Base-by-base conservation (phyloP, 179 eudicot genomes). In the Sideroxylon spinosum region DNA sequence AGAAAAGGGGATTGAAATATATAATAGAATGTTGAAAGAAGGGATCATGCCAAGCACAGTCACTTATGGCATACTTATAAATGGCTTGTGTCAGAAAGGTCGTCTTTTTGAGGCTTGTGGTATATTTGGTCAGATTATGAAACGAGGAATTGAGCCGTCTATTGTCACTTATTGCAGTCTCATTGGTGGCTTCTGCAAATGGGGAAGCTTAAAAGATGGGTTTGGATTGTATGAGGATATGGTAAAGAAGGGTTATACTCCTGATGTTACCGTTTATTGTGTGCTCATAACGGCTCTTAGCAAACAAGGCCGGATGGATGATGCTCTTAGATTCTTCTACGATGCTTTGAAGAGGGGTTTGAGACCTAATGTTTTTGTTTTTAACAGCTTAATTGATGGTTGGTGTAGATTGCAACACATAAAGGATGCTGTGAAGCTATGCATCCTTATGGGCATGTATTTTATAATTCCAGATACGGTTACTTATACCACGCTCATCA, bases 141-240 rank as follows among this genome's bases (percentile, higher is more conserved):
- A 91, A 81, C 86, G 75, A 46, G 95, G 95, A 78, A 67, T 83
- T 60, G 86, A 86, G 78, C 88, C 88, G 64, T 89, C 91, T 29
- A 76, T 81, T 78, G 22, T 82, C 75, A 79, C 77, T 62, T 88
- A 88, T 57, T 78, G 90, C 48, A 77, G 87, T 81, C 85, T 91
- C 32, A 89, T 91, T 84, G 87, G 88, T 79, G 91, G 95, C 53
- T 83, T 88, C 57, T 89, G 90, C 83, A 89, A 87, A 81, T 65
- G 63, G 60, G 91, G 91, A 68, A 28, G 78, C 73, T 62, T 88
- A 71, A 83, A 71, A 83, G 87, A 87, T 63, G 90, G 87, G 17
- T 82, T 84, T 55, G 75, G n/a, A 19, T 83, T 91, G 81, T 87
- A 84, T 28, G 59, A 77, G 50, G 82, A 73, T 56, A 86, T 91